These are phyloP conservation scores for Sugiyamaella castrensis DNA, from an alignment of 1,139 yeast species.

Conservation along the genomic window DNA sequence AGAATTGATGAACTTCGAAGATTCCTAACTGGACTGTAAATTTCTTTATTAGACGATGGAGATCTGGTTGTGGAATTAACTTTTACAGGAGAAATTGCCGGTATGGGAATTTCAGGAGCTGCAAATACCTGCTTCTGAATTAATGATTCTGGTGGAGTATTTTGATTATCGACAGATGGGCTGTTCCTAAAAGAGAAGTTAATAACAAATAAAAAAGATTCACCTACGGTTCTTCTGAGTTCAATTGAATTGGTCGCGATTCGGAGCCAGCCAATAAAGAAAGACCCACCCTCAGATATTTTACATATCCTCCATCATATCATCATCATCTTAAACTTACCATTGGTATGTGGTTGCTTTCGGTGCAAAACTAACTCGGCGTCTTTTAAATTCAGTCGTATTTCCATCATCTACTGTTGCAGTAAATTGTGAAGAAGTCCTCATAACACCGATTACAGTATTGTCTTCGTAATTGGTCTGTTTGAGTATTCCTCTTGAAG, in stretches of 20 bases:
- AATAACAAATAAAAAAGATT: too few relatives aligned
- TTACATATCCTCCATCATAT: not conserved
- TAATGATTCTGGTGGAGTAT: constrained; percentile 6
- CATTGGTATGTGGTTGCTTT: constrained; percentile 45
- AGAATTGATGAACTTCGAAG: too few relatives aligned
- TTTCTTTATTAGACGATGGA: constrained; percentile 1
- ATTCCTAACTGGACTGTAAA: not conserved
- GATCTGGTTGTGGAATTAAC: too few relatives aligned
- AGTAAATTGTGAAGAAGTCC: constrained; percentile 13
- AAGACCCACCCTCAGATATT: too few relatives aligned
- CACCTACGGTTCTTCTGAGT: not conserved
- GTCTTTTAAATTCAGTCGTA: constrained; percentile 19
- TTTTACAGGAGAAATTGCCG: constrained; percentile 13
- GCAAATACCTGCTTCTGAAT: too few relatives aligned
- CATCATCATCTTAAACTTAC: constrained; percentile 20
- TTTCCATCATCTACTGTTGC: constrained; percentile 14
- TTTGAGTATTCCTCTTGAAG: constrained; percentile 27
- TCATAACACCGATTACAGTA: constrained; percentile 30
- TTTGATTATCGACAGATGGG: constrained; percentile 11
- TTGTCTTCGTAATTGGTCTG: constrained; percentile 23
- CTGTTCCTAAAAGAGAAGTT: constrained; percentile 13
- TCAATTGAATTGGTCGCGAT: too few relatives aligned
- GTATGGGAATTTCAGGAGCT: constrained; percentile 12
- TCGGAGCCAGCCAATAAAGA: too few relatives aligned
- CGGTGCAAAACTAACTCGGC: constrained; percentile 51